phyloP scores from a whole-genome alignment of 768 basidiomycete species.

The Galerina marginata region DNA sequence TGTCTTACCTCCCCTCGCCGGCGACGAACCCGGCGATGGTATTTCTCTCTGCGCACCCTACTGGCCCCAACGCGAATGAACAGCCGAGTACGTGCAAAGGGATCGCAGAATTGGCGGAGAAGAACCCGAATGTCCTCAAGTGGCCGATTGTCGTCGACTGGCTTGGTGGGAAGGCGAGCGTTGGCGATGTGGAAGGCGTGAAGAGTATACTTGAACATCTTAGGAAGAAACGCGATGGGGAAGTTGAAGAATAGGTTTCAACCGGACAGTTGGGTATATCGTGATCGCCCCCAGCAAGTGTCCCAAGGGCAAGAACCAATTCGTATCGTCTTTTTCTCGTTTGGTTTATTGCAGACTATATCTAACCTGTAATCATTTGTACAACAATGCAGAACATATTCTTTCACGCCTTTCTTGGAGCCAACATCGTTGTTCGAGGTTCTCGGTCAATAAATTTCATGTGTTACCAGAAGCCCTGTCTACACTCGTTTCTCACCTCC shows the following conservation, averaged over 20 bases:
- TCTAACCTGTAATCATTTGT: not conserved
- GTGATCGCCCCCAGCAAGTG: too few species aligned
- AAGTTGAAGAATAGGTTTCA: constrained; percentile 45
- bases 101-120: constrained; percentile 54
- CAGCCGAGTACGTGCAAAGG: constrained; percentile 43
- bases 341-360: not conserved
- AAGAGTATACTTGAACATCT: constrained; percentile 66
- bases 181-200: constrained; percentile 77
- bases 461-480: too few species aligned
- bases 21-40: constrained; percentile 42
- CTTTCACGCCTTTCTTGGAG: not conserved
- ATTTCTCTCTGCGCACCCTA: constrained; percentile 70
- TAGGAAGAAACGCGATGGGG: constrained; percentile 71
- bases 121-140: constrained; percentile 66
- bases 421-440: not conserved
- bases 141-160: constrained; percentile 88
- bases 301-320: too few species aligned
- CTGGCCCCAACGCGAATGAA: constrained; percentile 45
- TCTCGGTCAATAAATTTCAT: not conserved
- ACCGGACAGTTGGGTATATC: too few species aligned
- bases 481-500: too few species aligned
- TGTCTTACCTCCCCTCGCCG: constrained; percentile 60
- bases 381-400: not conserved
- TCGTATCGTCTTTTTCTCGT: constrained; percentile 2
- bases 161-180: constrained; percentile 63